Base-by-base conservation (phyloP, 1,284 basidiomycete species). In the Ustilago crameri region DNA sequence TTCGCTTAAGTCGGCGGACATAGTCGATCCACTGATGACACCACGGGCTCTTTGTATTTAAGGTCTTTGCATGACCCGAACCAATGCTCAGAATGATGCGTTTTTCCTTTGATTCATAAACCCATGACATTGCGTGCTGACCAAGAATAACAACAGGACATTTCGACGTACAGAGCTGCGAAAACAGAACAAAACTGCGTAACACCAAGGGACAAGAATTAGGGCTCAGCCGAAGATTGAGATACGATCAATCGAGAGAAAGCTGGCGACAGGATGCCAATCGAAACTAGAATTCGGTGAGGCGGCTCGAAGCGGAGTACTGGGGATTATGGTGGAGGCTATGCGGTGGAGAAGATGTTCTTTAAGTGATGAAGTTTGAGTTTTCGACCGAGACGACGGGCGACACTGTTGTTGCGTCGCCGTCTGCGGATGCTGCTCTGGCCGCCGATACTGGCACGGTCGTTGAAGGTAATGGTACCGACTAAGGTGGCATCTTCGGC, bases 401-500 rank as follows among this genome's bases (percentile, higher is more conserved):
- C 52, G 12, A 60, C 53, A 45, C 50, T 52, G 46, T 44, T 57
- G 53, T 37, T 41, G 12, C 64, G 38, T 20, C 64, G 52, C 4
- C 64, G 30, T 17, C 57, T 26, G 12, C 64, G 53, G 18, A 56
- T 45, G 64, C 64, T 67, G 54, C 63, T 65, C 23, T 54, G 52
- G 15, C 47, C 52, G 9, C 37, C 59, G 8, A 62, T 35, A 26
- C 59, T 62, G 9, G 61, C 61, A 8, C 64, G 38, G n/a, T 67
- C 64, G 50, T 18, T 49, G 64, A 60, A 67, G 46, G 59, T 67
- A 20, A 67, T 41, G n/a, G 43, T 51, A 15, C 64, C 64, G 15
- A 79, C 71, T 8, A 80, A 56, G 24, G 76, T 80, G 1, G 78
- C 78, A 27, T 77, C 76, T 42, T 80, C 76, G 23, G 73, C 72